Conservation (phyloP, 192 early-diverging fungal species). For the Dispira simplex region DNA sequence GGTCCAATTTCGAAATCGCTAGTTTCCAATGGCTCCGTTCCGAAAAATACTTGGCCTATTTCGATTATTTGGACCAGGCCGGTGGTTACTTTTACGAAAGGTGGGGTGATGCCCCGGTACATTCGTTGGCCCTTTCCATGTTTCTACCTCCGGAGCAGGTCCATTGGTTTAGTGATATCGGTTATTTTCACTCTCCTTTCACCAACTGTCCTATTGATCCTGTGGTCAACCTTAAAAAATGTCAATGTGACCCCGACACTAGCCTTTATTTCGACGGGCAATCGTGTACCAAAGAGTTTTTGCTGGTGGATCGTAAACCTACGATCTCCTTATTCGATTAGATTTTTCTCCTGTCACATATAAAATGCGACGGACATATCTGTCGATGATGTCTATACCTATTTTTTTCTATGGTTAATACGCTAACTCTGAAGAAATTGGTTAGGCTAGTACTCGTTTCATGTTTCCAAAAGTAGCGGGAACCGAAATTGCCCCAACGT, state of each 20-base stretch:
- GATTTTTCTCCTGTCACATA: too few species aligned
- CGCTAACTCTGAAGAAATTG: too few species aligned
- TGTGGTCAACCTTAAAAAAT: neutral
- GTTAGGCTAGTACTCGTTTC: too few species aligned
- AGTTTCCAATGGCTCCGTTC: slow-evolving; percentile 35
- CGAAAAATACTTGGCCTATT: slow-evolving; percentile 36
- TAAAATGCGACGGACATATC: too few species aligned
- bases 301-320: neutral
- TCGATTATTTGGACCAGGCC: slow-evolving; percentile 35
- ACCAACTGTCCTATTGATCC: slow-evolving; percentile 42
- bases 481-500: too few species aligned
- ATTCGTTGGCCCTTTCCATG: slow-evolving; percentile 46
- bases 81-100: slow-evolving; percentile 54
- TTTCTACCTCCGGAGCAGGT: slow-evolving; percentile 42
- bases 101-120: slow-evolving; percentile 44
- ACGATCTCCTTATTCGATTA: too few species aligned
- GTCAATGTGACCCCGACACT: neutral
- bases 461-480: too few species aligned
- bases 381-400: too few species aligned
- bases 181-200: slow-evolving; percentile 47
- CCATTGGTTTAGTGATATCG: slow-evolving; percentile 63
- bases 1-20: slow-evolving; percentile 68
- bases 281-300: neutral
- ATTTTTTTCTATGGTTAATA: too few species aligned
- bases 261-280: neutral